Conservation (phyloP, 2,329 filamentous ascomycete genomes). For the Sporothrix curviconia region DNA sequence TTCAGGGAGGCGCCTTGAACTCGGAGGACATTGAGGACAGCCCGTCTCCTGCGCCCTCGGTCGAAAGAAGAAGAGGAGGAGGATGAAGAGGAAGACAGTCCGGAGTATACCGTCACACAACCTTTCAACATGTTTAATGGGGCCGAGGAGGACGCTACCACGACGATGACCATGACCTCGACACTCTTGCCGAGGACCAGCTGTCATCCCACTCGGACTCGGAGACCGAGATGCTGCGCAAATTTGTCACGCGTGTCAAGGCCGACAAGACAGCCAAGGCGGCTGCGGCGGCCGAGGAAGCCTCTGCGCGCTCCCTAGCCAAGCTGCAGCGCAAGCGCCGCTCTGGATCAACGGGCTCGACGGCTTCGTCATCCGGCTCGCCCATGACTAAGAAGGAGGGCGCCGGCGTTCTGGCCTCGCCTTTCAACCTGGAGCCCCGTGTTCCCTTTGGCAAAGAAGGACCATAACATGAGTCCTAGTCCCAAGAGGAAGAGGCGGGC, state of each 20-base stretch:
- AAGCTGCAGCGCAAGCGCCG: conserved; percentile 21
- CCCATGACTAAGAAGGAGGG: conserved; percentile 21
- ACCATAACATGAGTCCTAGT: conserved; percentile 33
- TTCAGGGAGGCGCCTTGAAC: neutral
- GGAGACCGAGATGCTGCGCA: conserved; percentile 29
- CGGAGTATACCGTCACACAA: conserved; percentile 13
- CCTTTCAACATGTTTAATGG: conserved; percentile 11
- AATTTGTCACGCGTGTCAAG: conserved; percentile 30
- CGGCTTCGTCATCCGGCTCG: conserved; percentile 26
- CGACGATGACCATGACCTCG: conserved; percentile 16
- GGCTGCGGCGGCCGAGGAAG: conserved; percentile 21
- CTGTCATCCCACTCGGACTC: conserved; percentile 26
- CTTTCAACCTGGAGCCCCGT: conserved; percentile 17
- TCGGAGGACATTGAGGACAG: neutral
- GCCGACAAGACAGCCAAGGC: conserved; percentile 30
- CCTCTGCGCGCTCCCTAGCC: neutral
- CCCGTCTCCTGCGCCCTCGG: neutral
- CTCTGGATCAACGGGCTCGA: conserved; percentile 24
- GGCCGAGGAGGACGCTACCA: conserved; percentile 20
- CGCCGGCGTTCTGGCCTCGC: neutral
- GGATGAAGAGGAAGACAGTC: neutral
- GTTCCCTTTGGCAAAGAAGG: conserved; percentile 30
- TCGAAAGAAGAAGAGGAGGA: too few relatives aligned
- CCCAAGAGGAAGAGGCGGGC: conserved; percentile 34
- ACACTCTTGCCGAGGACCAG: neutral